These are phyloP conservation scores for Phylloporus scabripes DNA, from an alignment of 768 basidiomycete species.

Conservation along the genomic window DNA sequence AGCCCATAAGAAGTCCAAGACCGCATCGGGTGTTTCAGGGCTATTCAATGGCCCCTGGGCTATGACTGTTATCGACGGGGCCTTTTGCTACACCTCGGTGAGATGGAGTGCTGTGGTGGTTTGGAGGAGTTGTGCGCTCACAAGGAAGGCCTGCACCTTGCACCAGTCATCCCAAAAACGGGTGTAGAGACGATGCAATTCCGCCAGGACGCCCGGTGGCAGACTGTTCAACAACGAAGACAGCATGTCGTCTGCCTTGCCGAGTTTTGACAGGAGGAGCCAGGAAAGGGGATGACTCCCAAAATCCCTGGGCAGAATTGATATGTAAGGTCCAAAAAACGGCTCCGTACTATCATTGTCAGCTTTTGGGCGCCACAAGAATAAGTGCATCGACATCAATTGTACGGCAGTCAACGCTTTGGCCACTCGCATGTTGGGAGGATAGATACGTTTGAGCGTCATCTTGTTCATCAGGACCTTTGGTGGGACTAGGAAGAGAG, in stretches of 20 bases:
- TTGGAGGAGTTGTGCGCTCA: conserved; percentile 28
- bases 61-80: background rate
- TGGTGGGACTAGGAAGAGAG: conserved; percentile 67
- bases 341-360: conserved; percentile 44
- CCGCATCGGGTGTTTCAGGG: conserved; percentile 6
- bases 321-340: conserved; percentile 71
- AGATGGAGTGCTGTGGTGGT: background rate
- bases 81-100: conserved; percentile 5
- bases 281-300: conserved; percentile 79
- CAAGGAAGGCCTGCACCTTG: conserved; percentile 46
- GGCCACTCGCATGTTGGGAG: conserved; percentile 21
- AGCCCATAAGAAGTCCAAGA: conserved; percentile 68
- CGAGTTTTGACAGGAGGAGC: conserved; percentile 36
- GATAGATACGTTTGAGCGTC: conserved; percentile 62
- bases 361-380: conserved; percentile 53
- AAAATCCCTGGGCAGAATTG: conserved; percentile 69
- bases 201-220: conserved; percentile 41
- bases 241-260: conserved; percentile 12
- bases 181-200: conserved; percentile 38
- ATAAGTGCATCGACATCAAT: conserved; percentile 74
- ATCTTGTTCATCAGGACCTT: conserved; percentile 64
- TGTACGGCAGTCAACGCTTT: conserved; percentile 57
- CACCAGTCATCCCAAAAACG: conserved; percentile 60
- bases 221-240: conserved; percentile 37
- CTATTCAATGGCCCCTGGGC: background rate